phyloP scores from a whole-genome alignment of 2,329 filamentous ascomycete species.

The Aspergillus floridensis region DNA sequence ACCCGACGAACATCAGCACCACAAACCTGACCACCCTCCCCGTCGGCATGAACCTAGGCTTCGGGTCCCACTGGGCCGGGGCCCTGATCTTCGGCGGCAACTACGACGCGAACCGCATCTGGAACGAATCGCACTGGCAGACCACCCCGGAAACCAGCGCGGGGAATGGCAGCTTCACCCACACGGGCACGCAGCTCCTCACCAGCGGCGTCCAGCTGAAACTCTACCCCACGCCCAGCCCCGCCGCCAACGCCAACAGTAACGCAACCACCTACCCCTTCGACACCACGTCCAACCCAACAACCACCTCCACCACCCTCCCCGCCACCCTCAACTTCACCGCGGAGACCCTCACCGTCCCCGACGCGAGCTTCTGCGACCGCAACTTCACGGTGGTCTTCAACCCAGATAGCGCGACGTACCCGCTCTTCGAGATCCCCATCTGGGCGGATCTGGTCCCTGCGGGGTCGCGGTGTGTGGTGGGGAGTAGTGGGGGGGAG shows the following conservation, averaged over 20 bases:
- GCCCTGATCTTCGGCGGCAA: slow-evolving; percentile 1
- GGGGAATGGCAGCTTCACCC: neutral
- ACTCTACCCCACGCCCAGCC: neutral
- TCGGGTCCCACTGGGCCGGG: slow-evolving; percentile 1
- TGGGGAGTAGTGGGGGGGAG: neutral
- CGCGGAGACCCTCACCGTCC: neutral
- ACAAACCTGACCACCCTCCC: slow-evolving; percentile 1
- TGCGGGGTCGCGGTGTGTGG: neutral
- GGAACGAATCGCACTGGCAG: slow-evolving; percentile 7
- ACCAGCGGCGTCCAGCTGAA: neutral
- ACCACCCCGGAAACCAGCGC: slow-evolving; percentile 5
- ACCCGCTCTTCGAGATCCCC: neutral
- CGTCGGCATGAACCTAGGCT: slow-evolving; percentile 5
- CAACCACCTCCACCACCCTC: neutral
- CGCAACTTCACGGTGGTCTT: neutral
- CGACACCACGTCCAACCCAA: neutral
- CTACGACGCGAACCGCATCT: slow-evolving; percentile 9
- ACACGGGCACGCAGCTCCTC: neutral
- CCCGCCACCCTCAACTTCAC: neutral
- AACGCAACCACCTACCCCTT: neutral
- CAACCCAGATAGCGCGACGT: neutral
- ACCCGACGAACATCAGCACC: neutral
- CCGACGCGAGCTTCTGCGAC: neutral
- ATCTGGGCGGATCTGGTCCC: neutral
- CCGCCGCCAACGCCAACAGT: neutral